phyloP scores from a whole-genome alignment of 1,284 basidiomycete species.

The Farysia itapuensis region DNA sequence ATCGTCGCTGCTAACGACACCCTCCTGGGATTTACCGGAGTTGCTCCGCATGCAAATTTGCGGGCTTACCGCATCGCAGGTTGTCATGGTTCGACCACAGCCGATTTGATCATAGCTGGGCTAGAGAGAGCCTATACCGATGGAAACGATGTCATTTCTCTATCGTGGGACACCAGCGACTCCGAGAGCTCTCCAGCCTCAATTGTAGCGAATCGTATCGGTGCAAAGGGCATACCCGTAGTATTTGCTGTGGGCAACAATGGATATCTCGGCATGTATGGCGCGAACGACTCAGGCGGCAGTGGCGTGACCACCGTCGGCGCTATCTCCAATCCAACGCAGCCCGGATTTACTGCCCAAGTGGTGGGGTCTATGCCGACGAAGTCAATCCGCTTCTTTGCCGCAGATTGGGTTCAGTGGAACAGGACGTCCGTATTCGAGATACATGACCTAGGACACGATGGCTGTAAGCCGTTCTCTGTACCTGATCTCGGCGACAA shows the following conservation, averaged over 20 bases:
- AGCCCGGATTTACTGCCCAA: slow-evolving; percentile 33
- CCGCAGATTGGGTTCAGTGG: no score
- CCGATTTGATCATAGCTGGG: slow-evolving; percentile 61
- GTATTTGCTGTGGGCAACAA: slow-evolving; percentile 60
- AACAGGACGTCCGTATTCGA: no score
- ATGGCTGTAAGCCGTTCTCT: no score
- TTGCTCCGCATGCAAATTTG: slow-evolving; percentile 35
- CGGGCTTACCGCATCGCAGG: slow-evolving; percentile 61
- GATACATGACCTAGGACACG: no score
- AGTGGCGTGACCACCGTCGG: slow-evolving; percentile 54
- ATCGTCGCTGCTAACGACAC: slow-evolving; percentile 66
- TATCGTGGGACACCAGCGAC: slow-evolving; percentile 65
- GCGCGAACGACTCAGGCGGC: slow-evolving; percentile 58
- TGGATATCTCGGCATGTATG: slow-evolving; percentile 60
- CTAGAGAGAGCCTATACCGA: slow-evolving; percentile 48
- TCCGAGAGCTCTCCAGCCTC: slow-evolving; percentile 25
- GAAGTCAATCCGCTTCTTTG: no score
- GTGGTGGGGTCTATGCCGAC: no score
- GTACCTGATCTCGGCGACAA: no score
- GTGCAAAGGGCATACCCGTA: slow-evolving; percentile 27
- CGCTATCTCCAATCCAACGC: slow-evolving; percentile 52
- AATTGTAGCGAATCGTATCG: slow-evolving; percentile 27
- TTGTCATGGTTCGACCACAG: slow-evolving; percentile 55
- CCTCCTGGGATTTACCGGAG: slow-evolving; percentile 40
- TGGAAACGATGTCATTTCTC: slow-evolving; percentile 66